A percentile compares a stretch with the other conserved stretches of the same genome.
These are phyloP conservation scores for Stephania yunnanensis DNA, from an alignment of 164 flowering plant species.

Conservation along the genomic window DNA sequence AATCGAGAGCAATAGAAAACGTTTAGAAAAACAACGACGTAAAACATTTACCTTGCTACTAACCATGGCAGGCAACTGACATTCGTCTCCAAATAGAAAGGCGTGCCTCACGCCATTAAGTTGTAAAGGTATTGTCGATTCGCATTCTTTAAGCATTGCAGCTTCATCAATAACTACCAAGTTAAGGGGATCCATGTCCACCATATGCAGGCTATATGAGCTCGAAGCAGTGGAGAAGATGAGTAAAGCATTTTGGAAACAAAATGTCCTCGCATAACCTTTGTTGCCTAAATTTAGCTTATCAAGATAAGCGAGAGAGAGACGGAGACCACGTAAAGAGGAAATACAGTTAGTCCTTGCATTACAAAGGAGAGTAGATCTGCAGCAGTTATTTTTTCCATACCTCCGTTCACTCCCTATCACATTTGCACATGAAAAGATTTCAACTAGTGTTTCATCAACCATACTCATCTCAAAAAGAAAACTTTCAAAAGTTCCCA, in stretches of 20 bases:
- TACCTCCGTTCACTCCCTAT: background rate
- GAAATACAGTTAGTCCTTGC: conserved; percentile 27
- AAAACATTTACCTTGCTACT: conserved; percentile 33
- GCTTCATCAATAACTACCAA: conserved; percentile 52
- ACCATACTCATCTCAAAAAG: conserved; percentile 21
- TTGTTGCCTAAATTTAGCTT: conserved; percentile 21
- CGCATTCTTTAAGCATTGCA: conserved; percentile 53
- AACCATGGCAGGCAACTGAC: conserved; percentile 50
- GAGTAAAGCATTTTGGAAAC: conserved; percentile 24
- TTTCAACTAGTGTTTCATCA: conserved; percentile 31
- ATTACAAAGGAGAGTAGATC: background rate
- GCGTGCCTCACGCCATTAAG: conserved; percentile 34
- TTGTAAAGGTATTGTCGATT: conserved; percentile 45
- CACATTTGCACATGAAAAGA: conserved; percentile 22
- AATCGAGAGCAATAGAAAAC: no score
- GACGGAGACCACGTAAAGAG: conserved; percentile 21
- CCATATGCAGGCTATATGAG: conserved; percentile 20
- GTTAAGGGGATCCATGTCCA: conserved; percentile 16
- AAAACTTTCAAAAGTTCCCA: conserved; percentile 28
- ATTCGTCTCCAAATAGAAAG: conserved; percentile 48
- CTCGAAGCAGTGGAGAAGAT: conserved; percentile 48
- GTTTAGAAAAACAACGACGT: background rate
- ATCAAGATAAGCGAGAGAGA: conserved; percentile 24
- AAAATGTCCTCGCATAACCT: conserved; percentile 14
- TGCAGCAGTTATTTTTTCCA: background rate